Evolutionary conservation across 768 basidiomycete species (phyloP).

Genomic region (Tricholoma bakamatsutake): DNA sequence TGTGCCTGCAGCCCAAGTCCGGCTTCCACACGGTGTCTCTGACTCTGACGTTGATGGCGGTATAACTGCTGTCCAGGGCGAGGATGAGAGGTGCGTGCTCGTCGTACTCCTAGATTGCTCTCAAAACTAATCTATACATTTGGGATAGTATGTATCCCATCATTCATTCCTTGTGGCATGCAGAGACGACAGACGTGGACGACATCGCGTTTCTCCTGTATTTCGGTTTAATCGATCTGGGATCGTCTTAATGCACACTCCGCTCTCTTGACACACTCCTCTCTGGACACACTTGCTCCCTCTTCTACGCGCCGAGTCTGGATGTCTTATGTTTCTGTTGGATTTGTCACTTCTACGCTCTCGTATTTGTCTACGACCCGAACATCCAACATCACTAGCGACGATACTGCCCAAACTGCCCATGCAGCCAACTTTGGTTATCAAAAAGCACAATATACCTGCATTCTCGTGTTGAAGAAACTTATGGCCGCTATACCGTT

Average conservation of each 20-base stretch:
- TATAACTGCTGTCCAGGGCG: not conserved
- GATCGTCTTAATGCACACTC: not conserved
- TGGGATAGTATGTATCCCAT: not conserved
- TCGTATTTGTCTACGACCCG: no score
- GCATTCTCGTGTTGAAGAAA: not conserved
- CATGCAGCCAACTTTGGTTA: not conserved
- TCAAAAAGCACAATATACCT: not conserved
- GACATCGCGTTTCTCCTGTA: not conserved
- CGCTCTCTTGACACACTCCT: no score
- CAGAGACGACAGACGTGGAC: not conserved
- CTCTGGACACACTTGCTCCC: not conserved
- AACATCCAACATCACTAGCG: not conserved
- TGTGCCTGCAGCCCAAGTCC: not conserved
- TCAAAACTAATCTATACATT: not conserved
- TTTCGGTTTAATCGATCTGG: not conserved
- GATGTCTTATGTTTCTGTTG: not conserved
- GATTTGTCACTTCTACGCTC: not conserved
- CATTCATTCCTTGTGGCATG: not conserved
- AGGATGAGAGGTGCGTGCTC: not conserved
- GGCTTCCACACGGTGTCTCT: not conserved
- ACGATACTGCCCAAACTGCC: no score
- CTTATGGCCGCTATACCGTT: not conserved
- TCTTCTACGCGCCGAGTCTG: not conserved
- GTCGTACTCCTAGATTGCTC: not conserved
- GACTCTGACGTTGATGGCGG: not conserved